Evolutionary conservation across 169 alveolate species (phyloP).

Genomic region (Theileria annulata): DNA sequence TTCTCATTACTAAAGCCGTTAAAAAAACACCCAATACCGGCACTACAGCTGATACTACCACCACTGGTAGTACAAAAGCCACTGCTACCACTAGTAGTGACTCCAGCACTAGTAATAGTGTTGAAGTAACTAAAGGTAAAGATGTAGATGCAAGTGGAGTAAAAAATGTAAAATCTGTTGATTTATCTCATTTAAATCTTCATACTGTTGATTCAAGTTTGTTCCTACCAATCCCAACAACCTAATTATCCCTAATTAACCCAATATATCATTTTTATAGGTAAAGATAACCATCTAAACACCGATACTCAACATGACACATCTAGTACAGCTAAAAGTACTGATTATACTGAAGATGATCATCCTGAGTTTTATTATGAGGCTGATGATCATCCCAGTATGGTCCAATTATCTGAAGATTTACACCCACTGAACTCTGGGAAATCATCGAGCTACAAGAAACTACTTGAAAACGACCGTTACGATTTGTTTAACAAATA

Average conservation of each 20-base stretch:
- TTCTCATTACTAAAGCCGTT: slow-evolving; percentile 26
- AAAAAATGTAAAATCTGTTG: neutral
- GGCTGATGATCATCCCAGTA: slow-evolving; percentile 23
- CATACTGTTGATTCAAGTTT: neutral
- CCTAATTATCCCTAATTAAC: neutral
- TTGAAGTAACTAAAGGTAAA: neutral
- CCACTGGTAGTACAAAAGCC: slow-evolving; percentile 4
- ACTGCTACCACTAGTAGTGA: neutral
- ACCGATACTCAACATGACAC: too few species aligned
- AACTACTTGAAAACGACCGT: slow-evolving; percentile 46
- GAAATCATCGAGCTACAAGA: slow-evolving; percentile 15
- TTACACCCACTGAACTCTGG: slow-evolving; percentile 39
- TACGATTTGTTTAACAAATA: slow-evolving; percentile 57
- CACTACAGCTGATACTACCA: neutral
- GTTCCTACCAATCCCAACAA: neutral
- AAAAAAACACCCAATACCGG: slow-evolving; percentile 14
- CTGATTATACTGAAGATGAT: slow-evolving; percentile 6
- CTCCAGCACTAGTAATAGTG: neutral
- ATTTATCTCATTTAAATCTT: slow-evolving; percentile 16
- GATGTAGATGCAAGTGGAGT: neutral
- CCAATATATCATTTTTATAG: neutral
- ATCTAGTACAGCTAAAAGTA: neutral
- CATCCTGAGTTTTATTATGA: slow-evolving; percentile 3
- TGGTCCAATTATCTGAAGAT: slow-evolving; percentile 40
- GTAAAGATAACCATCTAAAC: neutral